Conservation (phyloP, 2,329 filamentous ascomycete species). For the Colletotrichum australisinense region DNA sequence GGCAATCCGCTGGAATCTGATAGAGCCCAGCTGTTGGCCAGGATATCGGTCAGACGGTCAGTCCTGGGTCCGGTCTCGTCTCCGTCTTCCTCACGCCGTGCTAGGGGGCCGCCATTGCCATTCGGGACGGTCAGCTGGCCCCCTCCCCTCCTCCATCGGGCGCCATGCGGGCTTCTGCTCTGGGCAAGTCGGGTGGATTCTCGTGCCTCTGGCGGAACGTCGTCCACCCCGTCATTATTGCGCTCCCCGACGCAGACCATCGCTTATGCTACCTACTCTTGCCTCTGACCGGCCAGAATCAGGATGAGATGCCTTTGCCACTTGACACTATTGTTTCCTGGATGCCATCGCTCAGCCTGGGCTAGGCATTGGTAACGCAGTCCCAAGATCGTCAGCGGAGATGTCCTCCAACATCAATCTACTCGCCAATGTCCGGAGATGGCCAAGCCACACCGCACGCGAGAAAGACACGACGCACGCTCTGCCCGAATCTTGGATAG, state of each 20-base stretch:
- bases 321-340: slow-evolving; percentile 4
- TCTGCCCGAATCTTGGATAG: background rate
- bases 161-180: slow-evolving; percentile 33
- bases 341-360: slow-evolving; percentile 6
- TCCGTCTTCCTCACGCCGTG: slow-evolving; percentile 17
- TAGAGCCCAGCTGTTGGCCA: slow-evolving; percentile 1
- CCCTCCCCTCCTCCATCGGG: slow-evolving; percentile 8
- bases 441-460: slow-evolving; percentile 20
- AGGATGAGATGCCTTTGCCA: slow-evolving; percentile 14
- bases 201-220: slow-evolving; percentile 29
- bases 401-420: slow-evolving; percentile 11
- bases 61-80: slow-evolving; percentile 5
- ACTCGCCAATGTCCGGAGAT: slow-evolving; percentile 16
- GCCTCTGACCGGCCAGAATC: slow-evolving; percentile 5
- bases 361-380: background rate
- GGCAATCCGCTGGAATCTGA: background rate
- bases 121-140: slow-evolving; percentile 34
- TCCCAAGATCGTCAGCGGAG: slow-evolving; percentile 9
- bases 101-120: slow-evolving; percentile 23
- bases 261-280: slow-evolving; percentile 1
- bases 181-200: slow-evolving; percentile 26
- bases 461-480: slow-evolving; percentile 3
- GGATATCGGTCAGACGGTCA: slow-evolving; percentile 3
- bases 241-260: slow-evolving; percentile 12
- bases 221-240: slow-evolving; percentile 9